A percentile compares a stretch with the other conserved stretches of the same genome.
phyloP scores from a whole-genome alignment of 306 rosid genomes.

The Trifolium repens region DNA sequence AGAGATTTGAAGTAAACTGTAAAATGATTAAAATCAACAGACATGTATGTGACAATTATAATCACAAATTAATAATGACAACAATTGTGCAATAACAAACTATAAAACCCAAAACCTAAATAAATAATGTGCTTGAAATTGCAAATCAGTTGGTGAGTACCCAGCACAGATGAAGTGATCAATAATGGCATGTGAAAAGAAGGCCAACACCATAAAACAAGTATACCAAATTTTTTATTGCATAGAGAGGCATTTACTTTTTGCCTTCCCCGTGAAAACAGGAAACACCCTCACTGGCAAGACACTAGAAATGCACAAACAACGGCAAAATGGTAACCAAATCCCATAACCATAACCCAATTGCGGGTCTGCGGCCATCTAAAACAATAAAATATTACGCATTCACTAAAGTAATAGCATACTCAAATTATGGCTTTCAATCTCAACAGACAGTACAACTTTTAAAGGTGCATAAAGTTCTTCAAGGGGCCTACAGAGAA shows the following conservation, averaged over 20 bases:
- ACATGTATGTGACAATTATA: not conserved
- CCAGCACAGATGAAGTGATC: not conserved
- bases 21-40: too few species aligned
- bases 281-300: not conserved
- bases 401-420: not conserved
- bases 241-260: not conserved
- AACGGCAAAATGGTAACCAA: not conserved
- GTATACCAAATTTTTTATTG: not conserved
- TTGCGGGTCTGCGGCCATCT: not conserved
- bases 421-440: constrained; percentile 5
- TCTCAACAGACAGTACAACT: constrained; percentile 30
- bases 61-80: not conserved
- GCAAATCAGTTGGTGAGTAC: not conserved
- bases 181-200: not conserved
- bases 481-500: constrained; percentile 28
- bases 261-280: constrained; percentile 10
- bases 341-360: not conserved
- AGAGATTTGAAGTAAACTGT: not conserved
- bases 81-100: not conserved
- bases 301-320: constrained; percentile 20
- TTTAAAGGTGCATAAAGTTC: constrained; percentile 26
- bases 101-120: not conserved
- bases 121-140: not conserved
- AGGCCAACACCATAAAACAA: not conserved
- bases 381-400: constrained; percentile 4